Evolutionary conservation across 169 alveolate genomes (phyloP), one percentile per base, ranked within the genome.

Genomic region (Cryptosporidium sp.): DNA sequence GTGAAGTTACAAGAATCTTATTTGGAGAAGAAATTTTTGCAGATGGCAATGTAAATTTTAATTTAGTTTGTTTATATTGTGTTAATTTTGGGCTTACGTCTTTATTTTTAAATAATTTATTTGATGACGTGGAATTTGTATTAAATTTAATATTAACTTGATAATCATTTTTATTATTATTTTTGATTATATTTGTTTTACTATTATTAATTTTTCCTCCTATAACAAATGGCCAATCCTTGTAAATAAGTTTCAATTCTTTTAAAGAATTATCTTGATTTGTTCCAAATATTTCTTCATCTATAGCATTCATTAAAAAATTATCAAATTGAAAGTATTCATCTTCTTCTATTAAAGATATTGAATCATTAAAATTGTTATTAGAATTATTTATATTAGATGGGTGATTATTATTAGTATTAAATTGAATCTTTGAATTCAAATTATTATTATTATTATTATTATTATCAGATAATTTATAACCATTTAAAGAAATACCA

Each of bases 401-500:
- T 21, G 21, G 67, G 8, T 56, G 0, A 23, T 6, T 56, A 9
- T 56, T 0, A 8, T 9, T 6, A 23, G 67, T 26, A 7, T 21
- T 56, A 6, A 56, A 56, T 56, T 56, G 10, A 14, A 69, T 26
- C 31, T 69, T 29, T 0, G 31, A 42, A 5, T 21, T 69, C 0
- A 42, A 37, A 53, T 51, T 31, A 16, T 51, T 52, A 18, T 4
- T n/a, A n/a, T n/a, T n/a, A n/a, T n/a, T n/a, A n/a, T n/a, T n/a
- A n/a, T n/a, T n/a, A n/a, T n/a, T 52, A 31, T 8, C 26, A 42
- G 21, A 44, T 23, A 31, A 31, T 39, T 6, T 45, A n/a, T 45
- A 62, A 1, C 67, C 75, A 26, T 29, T 18, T 44, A 80, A 61
- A 26, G 67, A 62, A 80, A 80, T 12, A 9, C 87, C 87, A 4